Evolutionary conservation across 768 basidiomycete species (phyloP).

Genomic region (Phanerochaete carnosa): DNA sequence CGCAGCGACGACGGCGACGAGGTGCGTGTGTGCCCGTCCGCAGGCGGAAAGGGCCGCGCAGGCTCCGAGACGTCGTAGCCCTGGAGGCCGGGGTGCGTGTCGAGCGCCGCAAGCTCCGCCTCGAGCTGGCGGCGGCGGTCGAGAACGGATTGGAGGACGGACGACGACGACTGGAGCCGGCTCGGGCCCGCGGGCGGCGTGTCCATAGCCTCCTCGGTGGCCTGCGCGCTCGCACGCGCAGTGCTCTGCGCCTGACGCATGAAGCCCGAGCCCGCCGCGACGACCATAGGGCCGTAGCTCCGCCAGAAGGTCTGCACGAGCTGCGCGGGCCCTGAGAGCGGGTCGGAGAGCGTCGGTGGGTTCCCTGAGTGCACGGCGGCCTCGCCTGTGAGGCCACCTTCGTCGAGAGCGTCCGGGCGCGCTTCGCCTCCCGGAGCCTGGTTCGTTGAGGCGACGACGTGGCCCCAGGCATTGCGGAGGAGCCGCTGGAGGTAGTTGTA

Average conservation of each 20-base stretch:
- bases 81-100: constrained; percentile 11
- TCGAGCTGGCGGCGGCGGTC: constrained; percentile 52
- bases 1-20: constrained; percentile 40
- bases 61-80: constrained; percentile 25
- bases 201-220: constrained; percentile 15
- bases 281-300: constrained; percentile 70
- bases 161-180: constrained; percentile 24
- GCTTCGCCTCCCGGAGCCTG: constrained; percentile 31
- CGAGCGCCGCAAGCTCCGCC: constrained; percentile 54
- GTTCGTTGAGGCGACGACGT: constrained; percentile 47
- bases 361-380: constrained; percentile 27
- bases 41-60: constrained; percentile 31
- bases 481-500: constrained; percentile 67
- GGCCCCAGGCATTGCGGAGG: constrained; percentile 63
- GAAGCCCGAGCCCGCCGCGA: constrained; percentile 65
- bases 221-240: constrained; percentile 18
- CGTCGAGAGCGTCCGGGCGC: constrained; percentile 17
- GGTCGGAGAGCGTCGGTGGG: constrained; percentile 47
- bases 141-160: constrained; percentile 40
- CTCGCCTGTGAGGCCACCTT: constrained; percentile 18
- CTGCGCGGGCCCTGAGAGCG: constrained; percentile 62
- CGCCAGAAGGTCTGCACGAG: constrained; percentile 68
- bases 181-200: constrained; percentile 16
- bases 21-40: constrained; percentile 24
- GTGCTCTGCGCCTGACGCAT: constrained; percentile 40